These are phyloP conservation scores for Xylaria castorea DNA, from an alignment of 495 filamentous ascomycete genomes.

Conservation along the genomic window DNA sequence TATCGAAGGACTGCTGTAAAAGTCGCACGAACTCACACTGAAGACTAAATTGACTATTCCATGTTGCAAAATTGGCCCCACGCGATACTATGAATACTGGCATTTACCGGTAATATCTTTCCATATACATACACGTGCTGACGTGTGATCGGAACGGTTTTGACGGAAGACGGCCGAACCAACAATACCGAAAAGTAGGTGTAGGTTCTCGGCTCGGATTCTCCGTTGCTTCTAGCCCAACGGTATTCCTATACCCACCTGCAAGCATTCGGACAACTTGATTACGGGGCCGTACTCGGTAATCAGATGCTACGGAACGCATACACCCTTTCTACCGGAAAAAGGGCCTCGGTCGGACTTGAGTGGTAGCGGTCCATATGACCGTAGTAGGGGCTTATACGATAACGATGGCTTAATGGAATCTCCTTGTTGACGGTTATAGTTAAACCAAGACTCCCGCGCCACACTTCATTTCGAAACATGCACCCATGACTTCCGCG, in stretches of 20 bases:
- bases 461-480: background rate
- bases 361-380: background rate
- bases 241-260: background rate
- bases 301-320: background rate
- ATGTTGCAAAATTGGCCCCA: background rate
- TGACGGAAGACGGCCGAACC: background rate
- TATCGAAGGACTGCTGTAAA: background rate
- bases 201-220: background rate
- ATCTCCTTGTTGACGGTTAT: background rate
- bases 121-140: background rate
- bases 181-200: background rate
- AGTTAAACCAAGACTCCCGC: background rate
- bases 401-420: background rate
- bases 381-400: background rate
- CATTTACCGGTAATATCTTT: background rate
- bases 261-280: background rate
- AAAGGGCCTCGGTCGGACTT: background rate
- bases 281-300: background rate
- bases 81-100: background rate
- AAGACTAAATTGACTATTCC: background rate
- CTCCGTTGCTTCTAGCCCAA: background rate
- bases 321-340: background rate
- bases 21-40: background rate
- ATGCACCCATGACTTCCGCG: background rate
- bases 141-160: background rate